Percentiles rank a stretch among this genome's conserved stretches.
Conservation (phyloP, 768 basidiomycete genomes). For the button mushroom (Agaricus bisporus) region DNA sequence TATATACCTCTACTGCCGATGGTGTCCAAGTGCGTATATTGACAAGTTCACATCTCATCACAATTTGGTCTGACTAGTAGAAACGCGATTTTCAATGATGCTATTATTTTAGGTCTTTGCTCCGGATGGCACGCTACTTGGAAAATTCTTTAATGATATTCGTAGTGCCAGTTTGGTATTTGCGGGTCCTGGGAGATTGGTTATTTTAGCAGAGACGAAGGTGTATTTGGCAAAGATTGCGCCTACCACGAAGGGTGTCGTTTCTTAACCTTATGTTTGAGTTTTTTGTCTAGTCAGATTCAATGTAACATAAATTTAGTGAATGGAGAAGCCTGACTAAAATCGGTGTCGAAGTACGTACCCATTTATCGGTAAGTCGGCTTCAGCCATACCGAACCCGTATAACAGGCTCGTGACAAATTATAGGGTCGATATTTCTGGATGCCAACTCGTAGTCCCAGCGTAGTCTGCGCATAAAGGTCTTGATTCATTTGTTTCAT, state of each 20-base stretch:
- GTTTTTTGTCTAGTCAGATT: too few relatives aligned
- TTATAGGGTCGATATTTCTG: too few relatives aligned
- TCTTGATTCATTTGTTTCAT: too few relatives aligned
- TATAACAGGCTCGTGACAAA: too few relatives aligned
- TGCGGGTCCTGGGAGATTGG: constrained; percentile 33
- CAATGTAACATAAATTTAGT: too few relatives aligned
- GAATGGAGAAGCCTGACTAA: too few relatives aligned
- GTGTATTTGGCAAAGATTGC: constrained; percentile 42
- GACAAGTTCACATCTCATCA: not conserved
- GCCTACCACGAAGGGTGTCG: constrained; percentile 18
- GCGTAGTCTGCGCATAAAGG: too few relatives aligned
- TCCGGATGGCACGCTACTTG: constrained; percentile 47
- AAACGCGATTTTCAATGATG: not conserved
- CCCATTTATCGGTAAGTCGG: too few relatives aligned
- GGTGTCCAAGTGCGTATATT: constrained; percentile 53
- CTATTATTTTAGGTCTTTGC: constrained; percentile 10
- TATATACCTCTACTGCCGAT: constrained; percentile 63
- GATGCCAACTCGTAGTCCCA: too few relatives aligned
- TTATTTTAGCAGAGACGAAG: constrained; percentile 44
- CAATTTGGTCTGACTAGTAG: too few relatives aligned
- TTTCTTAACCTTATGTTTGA: not conserved
- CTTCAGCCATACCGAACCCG: too few relatives aligned
- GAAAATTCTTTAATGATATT: constrained; percentile 54
- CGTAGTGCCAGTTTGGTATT: constrained; percentile 42
- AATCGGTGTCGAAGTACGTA: too few relatives aligned